Conservation (phyloP, 305 asterid species). For the Striga hermonthica region DNA sequence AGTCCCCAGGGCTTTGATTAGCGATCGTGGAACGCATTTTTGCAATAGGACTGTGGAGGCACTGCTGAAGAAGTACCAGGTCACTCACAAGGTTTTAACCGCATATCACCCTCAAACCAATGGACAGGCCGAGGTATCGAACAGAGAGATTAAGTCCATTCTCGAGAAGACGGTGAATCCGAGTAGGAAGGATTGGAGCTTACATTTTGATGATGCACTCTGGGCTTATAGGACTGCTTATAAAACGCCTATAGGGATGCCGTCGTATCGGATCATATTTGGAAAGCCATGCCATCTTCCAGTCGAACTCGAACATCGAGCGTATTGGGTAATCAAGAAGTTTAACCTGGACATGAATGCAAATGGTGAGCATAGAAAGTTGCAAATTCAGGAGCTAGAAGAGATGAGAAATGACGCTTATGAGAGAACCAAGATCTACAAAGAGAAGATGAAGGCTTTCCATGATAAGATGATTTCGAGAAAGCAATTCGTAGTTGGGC, state of each 20-base stretch:
- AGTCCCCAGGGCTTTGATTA: slow-evolving; percentile 4
- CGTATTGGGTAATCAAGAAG: background rate
- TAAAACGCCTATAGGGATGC: slow-evolving; percentile 12
- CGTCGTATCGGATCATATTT: background rate
- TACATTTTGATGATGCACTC: background rate
- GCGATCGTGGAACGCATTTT: slow-evolving; percentile 11
- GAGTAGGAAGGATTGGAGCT: background rate
- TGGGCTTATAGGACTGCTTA: background rate
- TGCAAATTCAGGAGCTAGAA: background rate
- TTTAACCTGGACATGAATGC: background rate
- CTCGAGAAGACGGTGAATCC: background rate
- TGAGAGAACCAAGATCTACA: background rate
- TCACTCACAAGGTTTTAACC: background rate
- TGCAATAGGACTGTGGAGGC: background rate
- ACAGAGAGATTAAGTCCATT: background rate
- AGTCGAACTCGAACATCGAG: background rate
- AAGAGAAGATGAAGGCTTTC: background rate
- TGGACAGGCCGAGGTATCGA: slow-evolving; percentile 5
- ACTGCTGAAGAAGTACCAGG: background rate
- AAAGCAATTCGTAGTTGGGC: background rate
- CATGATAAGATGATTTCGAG: background rate
- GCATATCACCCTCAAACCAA: slow-evolving; percentile 11
- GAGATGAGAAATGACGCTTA: background rate
- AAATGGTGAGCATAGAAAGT: background rate
- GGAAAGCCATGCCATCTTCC: slow-evolving; percentile 9